phyloP scores from a whole-genome alignment of 345 rosid species.

The Murraya paniculata region DNA sequence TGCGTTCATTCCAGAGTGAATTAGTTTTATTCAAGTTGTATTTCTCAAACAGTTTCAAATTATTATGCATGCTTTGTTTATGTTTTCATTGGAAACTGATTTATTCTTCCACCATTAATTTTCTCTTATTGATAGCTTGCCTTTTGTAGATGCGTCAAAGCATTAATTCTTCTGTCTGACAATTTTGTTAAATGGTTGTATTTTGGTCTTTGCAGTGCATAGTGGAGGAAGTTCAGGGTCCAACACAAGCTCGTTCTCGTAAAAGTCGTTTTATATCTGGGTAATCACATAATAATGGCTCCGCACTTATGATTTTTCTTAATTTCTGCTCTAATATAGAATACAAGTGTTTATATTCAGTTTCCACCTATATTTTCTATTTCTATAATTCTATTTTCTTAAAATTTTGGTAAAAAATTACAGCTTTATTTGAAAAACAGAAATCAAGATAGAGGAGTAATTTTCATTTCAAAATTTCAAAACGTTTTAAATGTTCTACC shows the following conservation, averaged over 20 bases:
- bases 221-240: slow-evolving; percentile 98
- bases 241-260: slow-evolving; percentile 90
- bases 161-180: background rate
- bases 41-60: background rate
- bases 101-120: background rate
- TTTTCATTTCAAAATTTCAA: background rate
- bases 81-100: background rate
- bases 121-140: background rate
- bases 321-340: background rate
- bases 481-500: background rate
- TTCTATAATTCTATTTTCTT: background rate
- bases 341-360: background rate
- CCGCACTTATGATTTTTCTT: background rate
- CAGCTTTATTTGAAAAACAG: too few species aligned
- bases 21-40: background rate
- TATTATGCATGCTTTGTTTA: background rate
- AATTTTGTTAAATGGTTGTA: slow-evolving; percentile 2
- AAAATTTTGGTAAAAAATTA: background rate
- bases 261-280: slow-evolving; percentile 96
- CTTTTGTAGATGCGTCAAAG: background rate
- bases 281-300: slow-evolving; percentile 37
- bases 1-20: background rate
- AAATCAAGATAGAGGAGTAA: background rate
- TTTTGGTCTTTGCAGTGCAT: slow-evolving; percentile 63
- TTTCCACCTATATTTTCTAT: background rate